Evolutionary conservation across 768 basidiomycete species (phyloP), one percentile per base, ranked within the genome.

Genomic region (Inosperma sp.): DNA sequence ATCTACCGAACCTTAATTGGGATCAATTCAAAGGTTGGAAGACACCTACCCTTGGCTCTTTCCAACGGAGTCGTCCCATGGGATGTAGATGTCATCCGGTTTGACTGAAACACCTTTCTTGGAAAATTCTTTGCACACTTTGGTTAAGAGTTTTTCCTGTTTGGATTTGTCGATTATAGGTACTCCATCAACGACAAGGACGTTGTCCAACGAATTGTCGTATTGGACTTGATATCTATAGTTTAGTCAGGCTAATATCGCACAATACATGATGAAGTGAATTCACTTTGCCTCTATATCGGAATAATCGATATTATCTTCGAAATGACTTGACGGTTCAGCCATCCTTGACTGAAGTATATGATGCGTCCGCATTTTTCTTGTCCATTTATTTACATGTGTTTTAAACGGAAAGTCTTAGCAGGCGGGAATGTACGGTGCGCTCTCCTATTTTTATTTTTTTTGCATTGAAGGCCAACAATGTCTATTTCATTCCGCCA

Each of bases 131-230:
- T 93, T 93, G 49, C 81, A 72, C 26, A 98, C 77, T 65, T 88
- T 90, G 29, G 83, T 70, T 16, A 96, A 62, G 14, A 99, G 79
- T 68, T 79, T 88, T 41, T 91, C 88, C 30, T 84, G 77, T 69
- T 93, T 93, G 46, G 81, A 79, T 60, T 81, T 83, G 64, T 96
- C 93, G 65, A 97, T 90, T 53, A 91, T 66, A 8, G 94, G 96
- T 17, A 94, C 78, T 43, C 93, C 92, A 67, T 98, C 96, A 52
- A 98, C 83, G 46, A 98, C 87, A 47, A 99, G 69, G 50, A 91
- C 82, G 63, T 88, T 90, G 74, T 98, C 96, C 62, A 97, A 81
- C 33, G 88, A 80, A 57, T 92, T 85, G 59, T 91, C 88, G 56
- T 83, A 82, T 51, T 89, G 74, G 59, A 94, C 84, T 57, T 84